Percentiles rank a stretch among this genome's conserved stretches.
Evolutionary conservation across 140 eudicot species (phyloP).

Genomic region (Senecio squalidus): DNA sequence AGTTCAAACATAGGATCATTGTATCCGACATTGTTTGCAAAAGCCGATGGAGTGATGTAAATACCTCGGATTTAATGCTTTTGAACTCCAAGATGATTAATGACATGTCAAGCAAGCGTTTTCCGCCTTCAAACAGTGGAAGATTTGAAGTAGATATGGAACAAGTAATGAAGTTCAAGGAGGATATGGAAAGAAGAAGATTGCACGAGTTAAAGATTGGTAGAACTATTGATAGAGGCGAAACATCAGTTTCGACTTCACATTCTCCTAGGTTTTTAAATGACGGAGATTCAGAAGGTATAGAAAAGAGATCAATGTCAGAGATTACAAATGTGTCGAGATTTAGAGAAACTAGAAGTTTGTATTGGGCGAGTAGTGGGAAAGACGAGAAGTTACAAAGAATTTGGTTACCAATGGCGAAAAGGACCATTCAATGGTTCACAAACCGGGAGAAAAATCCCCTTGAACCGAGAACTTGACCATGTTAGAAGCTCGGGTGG

Average conservation of each 20-base stretch:
- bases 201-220: conserved; percentile 25
- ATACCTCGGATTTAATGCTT: conserved; percentile 49
- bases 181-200: conserved; percentile 44
- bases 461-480: conserved; percentile 14
- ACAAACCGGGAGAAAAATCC: conserved; percentile 35
- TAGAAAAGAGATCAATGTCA: conserved; percentile 57
- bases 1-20: conserved; percentile 54
- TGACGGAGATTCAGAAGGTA: neutral
- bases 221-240: conserved; percentile 11
- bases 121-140: conserved; percentile 29
- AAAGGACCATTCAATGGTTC: conserved; percentile 56
- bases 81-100: conserved; percentile 63
- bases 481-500: conserved; percentile 10
- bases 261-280: neutral
- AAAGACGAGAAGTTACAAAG: conserved; percentile 29
- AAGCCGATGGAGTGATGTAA: conserved; percentile 72
- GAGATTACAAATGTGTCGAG: conserved; percentile 47
- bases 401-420: conserved; percentile 64
- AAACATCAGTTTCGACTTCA: conserved; percentile 27
- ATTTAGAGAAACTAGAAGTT: conserved; percentile 23
- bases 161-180: conserved; percentile 38
- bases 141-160: conserved; percentile 27
- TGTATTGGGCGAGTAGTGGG: conserved; percentile 6
- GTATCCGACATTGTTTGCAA: conserved; percentile 52
- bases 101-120: conserved; percentile 38